These are phyloP conservation scores for Fusarium brevicatenulatum DNA, from an alignment of 2,329 filamentous ascomycete genomes.

Conservation along the genomic window DNA sequence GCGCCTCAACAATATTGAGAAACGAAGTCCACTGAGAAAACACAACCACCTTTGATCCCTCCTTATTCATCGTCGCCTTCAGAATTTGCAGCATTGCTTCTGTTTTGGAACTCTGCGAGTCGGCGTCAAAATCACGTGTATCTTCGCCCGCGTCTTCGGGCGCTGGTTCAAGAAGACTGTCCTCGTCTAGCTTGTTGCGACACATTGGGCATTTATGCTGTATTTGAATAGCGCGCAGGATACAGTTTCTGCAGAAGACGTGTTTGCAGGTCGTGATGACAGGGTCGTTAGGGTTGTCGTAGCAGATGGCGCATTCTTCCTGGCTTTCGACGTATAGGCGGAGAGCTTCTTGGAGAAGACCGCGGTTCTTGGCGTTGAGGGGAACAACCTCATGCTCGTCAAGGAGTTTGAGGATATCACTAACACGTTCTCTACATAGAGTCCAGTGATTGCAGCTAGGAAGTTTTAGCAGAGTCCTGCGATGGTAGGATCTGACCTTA, in stretches of 20 bases:
- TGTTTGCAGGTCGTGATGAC: slow-evolving; percentile 90
- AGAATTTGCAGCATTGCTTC: slow-evolving; percentile 81
- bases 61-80: slow-evolving; percentile 71
- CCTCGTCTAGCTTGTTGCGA: slow-evolving; percentile 71
- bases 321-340: slow-evolving; percentile 81
- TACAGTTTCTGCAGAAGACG: slow-evolving; percentile 79
- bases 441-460: slow-evolving; percentile 84
- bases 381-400: slow-evolving; percentile 74
- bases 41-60: slow-evolving; percentile 74
- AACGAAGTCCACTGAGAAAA: slow-evolving; percentile 85
- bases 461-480: slow-evolving; percentile 1
- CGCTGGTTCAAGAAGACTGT: slow-evolving; percentile 71
- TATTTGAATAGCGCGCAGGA: slow-evolving; percentile 76
- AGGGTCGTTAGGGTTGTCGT: slow-evolving; percentile 75
- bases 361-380: slow-evolving; percentile 76
- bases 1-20: slow-evolving; percentile 75
- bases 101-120: slow-evolving; percentile 82
- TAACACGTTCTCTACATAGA: slow-evolving; percentile 79
- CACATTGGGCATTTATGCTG: slow-evolving; percentile 90
- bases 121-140: slow-evolving; percentile 63
- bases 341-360: slow-evolving; percentile 78
- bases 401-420: slow-evolving; percentile 75
- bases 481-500: slow-evolving; percentile 41
- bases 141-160: slow-evolving; percentile 61
- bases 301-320: slow-evolving; percentile 85